Conservation (phyloP, 2,329 filamentous ascomycete genomes). For the Colletotrichum eleusines region DNA sequence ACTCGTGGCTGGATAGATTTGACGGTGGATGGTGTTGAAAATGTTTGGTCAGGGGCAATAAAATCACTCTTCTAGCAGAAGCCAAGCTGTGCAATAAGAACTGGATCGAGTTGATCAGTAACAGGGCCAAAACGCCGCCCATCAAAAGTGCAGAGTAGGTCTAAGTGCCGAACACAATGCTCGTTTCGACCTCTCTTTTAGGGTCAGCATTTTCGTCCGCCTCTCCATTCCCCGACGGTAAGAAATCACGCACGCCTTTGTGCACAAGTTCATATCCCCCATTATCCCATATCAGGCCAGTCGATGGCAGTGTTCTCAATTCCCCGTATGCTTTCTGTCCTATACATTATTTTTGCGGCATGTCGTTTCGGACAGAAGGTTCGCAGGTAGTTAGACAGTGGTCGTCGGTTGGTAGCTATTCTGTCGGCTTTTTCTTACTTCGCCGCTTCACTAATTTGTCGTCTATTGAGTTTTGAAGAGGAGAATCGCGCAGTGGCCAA, state of each 20-base stretch:
- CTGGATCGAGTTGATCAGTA: constrained; percentile 11
- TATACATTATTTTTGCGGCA: constrained; percentile 29
- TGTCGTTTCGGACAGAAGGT: constrained; percentile 10
- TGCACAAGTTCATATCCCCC: constrained; percentile 33
- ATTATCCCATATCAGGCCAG: constrained; percentile 31
- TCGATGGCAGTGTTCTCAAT: neutral
- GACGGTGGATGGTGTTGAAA: neutral
- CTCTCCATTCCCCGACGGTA: constrained; percentile 5
- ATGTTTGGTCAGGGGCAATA: neutral
- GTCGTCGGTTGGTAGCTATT: constrained; percentile 9
- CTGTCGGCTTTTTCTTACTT: constrained; percentile 4
- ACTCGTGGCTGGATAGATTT: neutral
- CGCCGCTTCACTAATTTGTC: constrained; percentile 9
- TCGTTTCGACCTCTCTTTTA: constrained; percentile 18
- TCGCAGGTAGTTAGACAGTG: constrained; percentile 23
- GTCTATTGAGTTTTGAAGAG: constrained; percentile 97
- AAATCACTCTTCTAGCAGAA: neutral
- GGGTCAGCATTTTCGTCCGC: neutral
- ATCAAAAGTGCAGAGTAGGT: constrained; percentile 10
- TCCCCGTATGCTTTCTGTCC: constrained; percentile 10
- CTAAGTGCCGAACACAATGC: constrained; percentile 4
- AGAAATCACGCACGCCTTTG: constrained; percentile 27
- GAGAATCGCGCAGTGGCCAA: constrained; percentile 97
- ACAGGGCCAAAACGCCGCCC: constrained; percentile 15
- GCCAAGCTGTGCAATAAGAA: neutral